Conservation (phyloP, 768 basidiomycete species). For the Suillus fuscotomentosus region DNA sequence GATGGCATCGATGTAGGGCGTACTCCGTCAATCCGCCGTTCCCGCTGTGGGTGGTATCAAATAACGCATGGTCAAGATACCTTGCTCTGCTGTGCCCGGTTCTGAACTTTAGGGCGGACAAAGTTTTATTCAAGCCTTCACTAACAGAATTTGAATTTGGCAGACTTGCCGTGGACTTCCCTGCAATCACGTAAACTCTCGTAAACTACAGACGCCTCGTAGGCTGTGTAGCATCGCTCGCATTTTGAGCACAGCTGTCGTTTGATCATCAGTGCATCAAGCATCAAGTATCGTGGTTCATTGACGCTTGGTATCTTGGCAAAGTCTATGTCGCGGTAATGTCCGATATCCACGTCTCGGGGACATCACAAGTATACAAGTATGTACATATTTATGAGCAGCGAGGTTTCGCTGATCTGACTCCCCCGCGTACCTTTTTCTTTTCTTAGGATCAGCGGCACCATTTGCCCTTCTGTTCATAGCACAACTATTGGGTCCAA, state of each 20-base stretch:
- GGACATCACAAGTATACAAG: neutral
- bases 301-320: neutral
- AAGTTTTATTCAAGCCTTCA: neutral
- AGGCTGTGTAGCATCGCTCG: neutral
- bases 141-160: too few species aligned
- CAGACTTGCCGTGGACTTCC: neutral
- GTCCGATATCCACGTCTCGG: neutral
- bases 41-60: too few species aligned
- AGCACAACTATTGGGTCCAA: neutral
- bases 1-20: too few species aligned
- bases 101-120: neutral
- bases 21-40: too few species aligned
- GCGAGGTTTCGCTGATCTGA: neutral
- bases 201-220: neutral
- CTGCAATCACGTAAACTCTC: neutral
- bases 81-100: neutral
- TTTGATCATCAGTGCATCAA: neutral
- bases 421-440: too few species aligned
- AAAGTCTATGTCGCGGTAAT: neutral
- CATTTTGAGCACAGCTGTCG: neutral
- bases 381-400: neutral
- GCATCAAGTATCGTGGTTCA: neutral
- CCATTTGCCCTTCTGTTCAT: neutral
- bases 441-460: neutral
- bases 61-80: too few species aligned